These are phyloP conservation scores for Batkoa obscura DNA, from an alignment of 371 early-diverging fungal species.

Conservation along the genomic window DNA sequence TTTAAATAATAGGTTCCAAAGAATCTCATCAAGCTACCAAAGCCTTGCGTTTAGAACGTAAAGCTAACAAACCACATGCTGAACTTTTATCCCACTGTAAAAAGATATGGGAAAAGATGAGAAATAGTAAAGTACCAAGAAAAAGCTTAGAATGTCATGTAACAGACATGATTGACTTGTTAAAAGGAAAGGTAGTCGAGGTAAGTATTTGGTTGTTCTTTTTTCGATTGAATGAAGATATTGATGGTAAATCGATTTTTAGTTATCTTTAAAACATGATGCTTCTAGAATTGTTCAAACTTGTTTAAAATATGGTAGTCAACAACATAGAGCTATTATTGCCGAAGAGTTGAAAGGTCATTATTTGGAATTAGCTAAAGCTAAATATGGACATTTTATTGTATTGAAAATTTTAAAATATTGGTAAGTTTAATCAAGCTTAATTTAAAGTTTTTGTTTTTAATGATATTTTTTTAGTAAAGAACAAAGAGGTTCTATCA, in stretches of 20 bases:
- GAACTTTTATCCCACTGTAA: conserved; percentile 54
- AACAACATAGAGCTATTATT: conserved; percentile 54
- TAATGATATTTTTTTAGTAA: conserved; percentile 21
- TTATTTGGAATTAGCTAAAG: conserved; percentile 50
- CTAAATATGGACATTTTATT: conserved; percentile 79
- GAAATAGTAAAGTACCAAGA: conserved; percentile 44
- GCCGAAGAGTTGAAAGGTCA: conserved; percentile 61
- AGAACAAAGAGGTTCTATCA: conserved; percentile 42
- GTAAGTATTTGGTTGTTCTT: conserved; percentile 13
- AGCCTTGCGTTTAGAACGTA: conserved; percentile 21
- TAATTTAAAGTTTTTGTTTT: neutral
- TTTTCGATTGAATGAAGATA: neutral
- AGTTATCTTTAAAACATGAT: conserved; percentile 88
- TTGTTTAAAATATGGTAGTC: conserved; percentile 70
- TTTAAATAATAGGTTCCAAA: neutral
- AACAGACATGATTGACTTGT: conserved; percentile 55
- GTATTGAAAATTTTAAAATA: conserved; percentile 69
- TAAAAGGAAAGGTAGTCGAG: conserved; percentile 68
- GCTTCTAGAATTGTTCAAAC: conserved; percentile 85
- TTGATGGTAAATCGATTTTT: neutral
- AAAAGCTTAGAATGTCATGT: conserved; percentile 43
- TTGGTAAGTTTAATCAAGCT: conserved; percentile 23
- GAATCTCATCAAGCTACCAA: conserved; percentile 5
- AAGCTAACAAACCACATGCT: conserved; percentile 43
- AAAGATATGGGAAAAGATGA: conserved; percentile 70